These are phyloP conservation scores for Pythium grandisporangium DNA, from an alignment of 352 stramenopile genomes.

Conservation along the genomic window DNA sequence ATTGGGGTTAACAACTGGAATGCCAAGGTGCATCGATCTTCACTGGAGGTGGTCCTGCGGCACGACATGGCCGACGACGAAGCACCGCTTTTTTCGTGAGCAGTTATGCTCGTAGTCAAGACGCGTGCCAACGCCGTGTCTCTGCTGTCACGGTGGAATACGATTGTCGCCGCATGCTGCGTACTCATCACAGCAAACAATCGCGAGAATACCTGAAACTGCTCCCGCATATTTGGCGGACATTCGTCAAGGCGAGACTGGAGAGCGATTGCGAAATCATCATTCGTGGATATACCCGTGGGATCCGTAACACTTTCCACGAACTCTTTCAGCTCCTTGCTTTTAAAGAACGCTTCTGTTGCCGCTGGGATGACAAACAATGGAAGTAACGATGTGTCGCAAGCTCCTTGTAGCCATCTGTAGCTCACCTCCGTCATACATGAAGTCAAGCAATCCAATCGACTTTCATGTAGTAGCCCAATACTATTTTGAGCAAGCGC, in stretches of 20 bases:
- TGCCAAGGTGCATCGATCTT: constrained; percentile 7
- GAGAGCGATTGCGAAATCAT: background rate
- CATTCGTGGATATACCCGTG: background rate
- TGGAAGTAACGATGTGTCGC: too few species aligned
- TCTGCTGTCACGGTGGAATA: background rate
- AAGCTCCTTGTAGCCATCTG: background rate
- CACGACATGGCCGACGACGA: too few species aligned
- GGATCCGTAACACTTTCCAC: background rate
- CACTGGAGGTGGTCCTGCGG: constrained; percentile 3
- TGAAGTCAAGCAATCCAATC: background rate
- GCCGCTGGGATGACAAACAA: background rate
- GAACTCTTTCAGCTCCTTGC: background rate
- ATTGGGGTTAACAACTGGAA: constrained; percentile 4
- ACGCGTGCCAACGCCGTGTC: background rate
- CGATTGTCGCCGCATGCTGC: background rate
- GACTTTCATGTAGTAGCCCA: too few species aligned
- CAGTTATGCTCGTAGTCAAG: background rate
- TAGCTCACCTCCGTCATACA: background rate
- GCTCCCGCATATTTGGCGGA: background rate
- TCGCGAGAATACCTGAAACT: background rate
- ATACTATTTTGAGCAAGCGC: too few species aligned
- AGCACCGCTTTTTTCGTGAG: constrained; percentile 3
- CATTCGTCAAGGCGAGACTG: background rate
- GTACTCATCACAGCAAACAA: background rate
- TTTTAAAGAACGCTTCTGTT: background rate